Evolutionary conservation across 352 stramenopile species (phyloP), one percentile per base, ranked within the genome.

Genomic region (Phytophthora lateralis): DNA sequence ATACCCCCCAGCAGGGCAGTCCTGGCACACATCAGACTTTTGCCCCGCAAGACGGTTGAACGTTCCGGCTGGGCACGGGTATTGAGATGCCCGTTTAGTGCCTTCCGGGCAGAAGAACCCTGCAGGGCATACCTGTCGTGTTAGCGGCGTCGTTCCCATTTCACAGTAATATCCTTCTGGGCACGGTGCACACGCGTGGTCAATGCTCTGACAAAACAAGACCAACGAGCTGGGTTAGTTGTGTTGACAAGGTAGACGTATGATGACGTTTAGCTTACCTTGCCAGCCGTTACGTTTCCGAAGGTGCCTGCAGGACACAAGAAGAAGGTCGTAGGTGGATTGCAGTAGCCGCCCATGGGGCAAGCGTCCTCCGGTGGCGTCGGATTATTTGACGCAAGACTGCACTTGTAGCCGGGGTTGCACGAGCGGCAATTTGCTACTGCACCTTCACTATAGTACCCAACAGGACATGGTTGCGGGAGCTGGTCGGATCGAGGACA

Each of bases 301-400:
- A 87, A 95, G 0, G 89, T 97, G 4, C 92, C 92, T 32, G 81
- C 73, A 2, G 92, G 91, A 60, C 92, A 98, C 43, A 85, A 60
- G 52, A 93, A 93, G 43, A 94, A 93, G 0, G 78, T 95, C 6
- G 76, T 91, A 1, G 91, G 55, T 17, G 89, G 88, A 54, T 95
- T 96, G 61, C 90, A 97, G 45, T 96, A 97, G 6, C 85, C 88
- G 2, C 90, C 91, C 65, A 96, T 90, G 0, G 85, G 85, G 49
- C 90, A 98, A n/a, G 89, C 88, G 43, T 90, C 89, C 44, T 88
- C 60, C 11, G 71, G 73, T 29, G 91, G 90, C n/a, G 89, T 95
- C 27, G 93, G 78, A 17, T 59, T 82, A 21, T 73, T 91, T 1
- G 90, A 94, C 9, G 86, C 92, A 26, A 91, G 74, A 4, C 80